A percentile compares a stretch with the other conserved stretches of the same genome.
These are phyloP conservation scores for Phallus indusiatus DNA, from an alignment of 768 basidiomycete genomes.

Conservation along the genomic window DNA sequence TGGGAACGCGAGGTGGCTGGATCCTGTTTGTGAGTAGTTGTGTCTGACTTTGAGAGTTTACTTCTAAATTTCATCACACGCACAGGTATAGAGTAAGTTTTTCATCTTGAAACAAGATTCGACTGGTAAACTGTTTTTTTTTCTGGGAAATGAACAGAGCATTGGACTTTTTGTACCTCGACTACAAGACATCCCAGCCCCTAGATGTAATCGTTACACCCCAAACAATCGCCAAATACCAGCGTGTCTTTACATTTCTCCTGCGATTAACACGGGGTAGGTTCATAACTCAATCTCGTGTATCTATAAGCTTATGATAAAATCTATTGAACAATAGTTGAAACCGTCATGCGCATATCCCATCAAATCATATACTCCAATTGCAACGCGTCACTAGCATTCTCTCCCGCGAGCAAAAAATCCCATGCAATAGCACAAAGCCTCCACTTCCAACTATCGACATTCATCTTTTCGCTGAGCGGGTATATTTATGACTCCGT, in stretches of 20 bases:
- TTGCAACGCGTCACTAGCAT: slow-evolving; percentile 15
- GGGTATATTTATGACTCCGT: slow-evolving; percentile 74
- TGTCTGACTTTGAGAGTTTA: not conserved
- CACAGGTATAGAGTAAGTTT: slow-evolving; percentile 40
- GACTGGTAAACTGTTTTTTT: not conserved
- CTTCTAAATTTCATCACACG: too few species aligned
- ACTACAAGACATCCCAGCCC: slow-evolving; percentile 81
- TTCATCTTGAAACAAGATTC: not conserved
- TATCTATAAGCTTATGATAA: slow-evolving; percentile 12
- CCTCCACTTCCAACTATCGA: slow-evolving; percentile 65
- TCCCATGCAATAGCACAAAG: slow-evolving; percentile 36
- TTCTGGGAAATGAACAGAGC: slow-evolving; percentile 45
- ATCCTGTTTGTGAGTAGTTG: slow-evolving; percentile 63
- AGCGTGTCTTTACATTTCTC: slow-evolving; percentile 72
- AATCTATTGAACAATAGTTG: slow-evolving; percentile 33
- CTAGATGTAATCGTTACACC: slow-evolving; percentile 65
- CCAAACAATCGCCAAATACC: slow-evolving; percentile 73
- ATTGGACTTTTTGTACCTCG: slow-evolving; percentile 81
- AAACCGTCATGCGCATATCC: slow-evolving; percentile 53
- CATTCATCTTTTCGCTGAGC: slow-evolving; percentile 59
- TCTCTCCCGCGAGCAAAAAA: slow-evolving; percentile 31
- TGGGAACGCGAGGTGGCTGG: slow-evolving; percentile 67
- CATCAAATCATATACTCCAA: slow-evolving; percentile 49
- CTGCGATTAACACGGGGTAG: slow-evolving; percentile 71
- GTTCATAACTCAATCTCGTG: slow-evolving; percentile 14